Evolutionary conservation across 257 asterid species (phyloP).

Genomic region (Solanum paucissectum): DNA sequence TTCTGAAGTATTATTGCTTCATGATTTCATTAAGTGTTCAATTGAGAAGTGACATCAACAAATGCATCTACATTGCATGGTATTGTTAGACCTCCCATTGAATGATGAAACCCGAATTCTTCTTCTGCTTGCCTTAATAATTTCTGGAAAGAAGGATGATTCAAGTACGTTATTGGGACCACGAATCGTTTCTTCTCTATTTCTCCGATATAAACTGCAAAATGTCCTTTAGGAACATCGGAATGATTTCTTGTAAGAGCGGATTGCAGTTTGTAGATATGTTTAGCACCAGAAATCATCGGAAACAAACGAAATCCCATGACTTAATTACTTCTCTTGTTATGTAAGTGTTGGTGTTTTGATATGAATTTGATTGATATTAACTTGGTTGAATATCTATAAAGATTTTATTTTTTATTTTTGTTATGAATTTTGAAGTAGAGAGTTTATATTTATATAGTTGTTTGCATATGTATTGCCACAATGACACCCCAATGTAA

Average conservation of each 20-base stretch:
- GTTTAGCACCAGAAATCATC: not conserved
- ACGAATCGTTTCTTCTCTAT: not conserved
- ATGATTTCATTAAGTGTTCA: not conserved
- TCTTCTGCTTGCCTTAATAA: not conserved
- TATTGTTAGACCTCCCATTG: not conserved
- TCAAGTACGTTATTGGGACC: not conserved
- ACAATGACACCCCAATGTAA: not conserved
- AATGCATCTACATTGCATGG: not conserved
- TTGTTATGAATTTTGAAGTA: not conserved
- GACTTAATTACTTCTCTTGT: not conserved
- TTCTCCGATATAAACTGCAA: not conserved
- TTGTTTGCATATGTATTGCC: not conserved
- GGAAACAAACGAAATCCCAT: not conserved
- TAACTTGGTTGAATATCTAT: no score
- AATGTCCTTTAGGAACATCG: slow-evolving; percentile 4
- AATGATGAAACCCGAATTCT: not conserved
- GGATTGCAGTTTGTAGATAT: not conserved
- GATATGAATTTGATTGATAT: not conserved
- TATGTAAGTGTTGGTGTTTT: not conserved
- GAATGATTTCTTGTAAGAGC: not conserved
- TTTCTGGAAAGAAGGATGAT: slow-evolving; percentile 1
- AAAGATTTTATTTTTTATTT: no score
- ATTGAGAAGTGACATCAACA: slow-evolving; percentile 5
- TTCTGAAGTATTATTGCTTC: not conserved
- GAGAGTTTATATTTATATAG: not conserved